Percentiles rank a stretch among this genome's conserved stretches.
These are phyloP conservation scores for Starmera dryadoides DNA, from an alignment of 805 yeast species.

Conservation along the genomic window DNA sequence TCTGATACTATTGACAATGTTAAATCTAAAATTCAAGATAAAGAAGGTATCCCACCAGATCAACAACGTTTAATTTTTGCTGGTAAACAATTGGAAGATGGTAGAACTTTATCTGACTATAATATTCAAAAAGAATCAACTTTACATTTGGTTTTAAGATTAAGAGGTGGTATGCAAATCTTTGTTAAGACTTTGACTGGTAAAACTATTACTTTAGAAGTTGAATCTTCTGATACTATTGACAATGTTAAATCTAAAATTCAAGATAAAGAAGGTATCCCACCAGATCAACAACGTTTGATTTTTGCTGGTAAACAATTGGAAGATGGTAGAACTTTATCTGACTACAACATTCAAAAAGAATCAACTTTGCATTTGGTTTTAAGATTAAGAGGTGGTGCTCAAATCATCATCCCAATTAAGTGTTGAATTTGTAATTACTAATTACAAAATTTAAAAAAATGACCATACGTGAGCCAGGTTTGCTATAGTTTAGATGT, in stretches of 20 bases:
- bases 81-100: conserved; percentile 99
- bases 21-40: conserved; percentile 97
- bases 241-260: conserved; percentile 95
- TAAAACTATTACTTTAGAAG: conserved; percentile 97
- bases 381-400: conserved; percentile 69
- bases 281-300: conserved; percentile 86
- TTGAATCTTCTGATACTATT: conserved; percentile 95
- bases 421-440: conserved; percentile 87
- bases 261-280: conserved; percentile 96
- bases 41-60: conserved; percentile 99
- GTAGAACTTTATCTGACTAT: conserved; percentile 98
- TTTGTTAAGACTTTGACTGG: conserved; percentile 99
- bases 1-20: conserved; percentile 98
- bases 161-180: conserved; percentile 98
- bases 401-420: conserved; percentile 84
- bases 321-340: conserved; percentile 64
- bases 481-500: too few species aligned
- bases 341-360: conserved; percentile 68
- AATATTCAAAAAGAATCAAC: conserved; percentile 99
- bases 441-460: too few species aligned
- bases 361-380: conserved; percentile 68
- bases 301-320: conserved; percentile 68
- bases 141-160: conserved; percentile 89
- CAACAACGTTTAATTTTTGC: conserved; percentile 99
- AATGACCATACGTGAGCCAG: too few species aligned